Evolutionary conservation across 805 yeast species (phyloP), one percentile per base, ranked within the genome.

Genomic region (Saturnispora silvae): DNA sequence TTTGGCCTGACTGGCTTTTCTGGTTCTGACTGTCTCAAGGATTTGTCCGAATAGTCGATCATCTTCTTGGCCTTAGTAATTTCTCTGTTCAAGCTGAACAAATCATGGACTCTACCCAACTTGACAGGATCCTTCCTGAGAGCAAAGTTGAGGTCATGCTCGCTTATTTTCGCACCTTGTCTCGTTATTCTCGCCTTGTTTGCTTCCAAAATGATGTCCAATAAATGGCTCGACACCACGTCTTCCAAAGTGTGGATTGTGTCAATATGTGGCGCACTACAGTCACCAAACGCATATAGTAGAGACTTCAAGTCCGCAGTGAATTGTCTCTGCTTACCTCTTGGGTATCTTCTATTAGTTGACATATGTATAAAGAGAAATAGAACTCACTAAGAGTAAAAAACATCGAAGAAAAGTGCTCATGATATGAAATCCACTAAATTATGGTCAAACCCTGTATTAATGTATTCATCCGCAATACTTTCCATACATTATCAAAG

Each of bases 271-370:
- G 89, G 89, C 31, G 74, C 66, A n/a, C 70, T 58, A 2, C 71
- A 77, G 49, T 81, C 89, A 1, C 89, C 89, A 53, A 69, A 79
- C 0, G 86, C 86, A 45, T 73, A 81, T 38, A 81, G 55, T 34
- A 81, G 53, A 0, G 81, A 67, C 45, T 72, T 69, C 23, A 77
- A 60, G 43, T 73, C 68, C 33, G 51, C 55, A 19, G 60, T 49
- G 45, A 62, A 64, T 20, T 56, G 48, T 31, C 58, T 50, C 27
- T 47, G 53, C 32, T 49, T 49, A 7, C 42, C 41, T 14, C 46
- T 41, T n/a, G 41, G 41, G 22, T 41, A 41, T 34, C 46, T 44
- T 34, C 34, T 41, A 7, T 43, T 28, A 4, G 33, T 30, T 20
- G 46, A 44, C 47, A 45, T 45, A 2, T 23, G 25, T 23, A 8